Evolutionary conservation across 192 early-diverging fungal species (phyloP).

Genomic region (Linnemannia exigua): DNA sequence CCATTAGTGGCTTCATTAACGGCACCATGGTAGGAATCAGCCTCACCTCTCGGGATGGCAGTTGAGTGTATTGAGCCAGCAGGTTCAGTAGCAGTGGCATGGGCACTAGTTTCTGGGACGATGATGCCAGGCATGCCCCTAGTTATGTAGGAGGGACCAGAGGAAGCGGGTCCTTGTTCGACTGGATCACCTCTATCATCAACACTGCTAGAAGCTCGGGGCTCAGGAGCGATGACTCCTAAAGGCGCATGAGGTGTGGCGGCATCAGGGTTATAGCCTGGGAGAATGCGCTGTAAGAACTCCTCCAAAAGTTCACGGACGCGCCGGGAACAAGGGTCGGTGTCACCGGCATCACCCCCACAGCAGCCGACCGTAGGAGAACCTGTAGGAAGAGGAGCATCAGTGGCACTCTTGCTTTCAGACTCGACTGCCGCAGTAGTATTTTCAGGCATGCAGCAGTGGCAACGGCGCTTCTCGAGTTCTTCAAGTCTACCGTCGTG

Average conservation of each 20-base stretch:
- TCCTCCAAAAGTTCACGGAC: neutral
- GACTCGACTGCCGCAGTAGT: neutral
- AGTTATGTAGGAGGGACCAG: neutral
- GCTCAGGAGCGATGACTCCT: neutral
- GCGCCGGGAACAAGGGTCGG: neutral
- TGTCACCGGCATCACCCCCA: neutral
- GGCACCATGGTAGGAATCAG: constrained; percentile 8
- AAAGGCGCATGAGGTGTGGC: neutral
- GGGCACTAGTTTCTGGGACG: constrained; percentile 8
- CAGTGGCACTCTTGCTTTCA: neutral
- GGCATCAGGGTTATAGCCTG: neutral
- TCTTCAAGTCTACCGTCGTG: constrained; percentile 4
- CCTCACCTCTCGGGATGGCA: neutral
- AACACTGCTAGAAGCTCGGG: neutral
- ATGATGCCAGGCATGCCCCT: neutral
- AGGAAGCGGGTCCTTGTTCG: neutral
- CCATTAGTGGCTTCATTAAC: neutral
- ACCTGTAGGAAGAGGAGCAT: neutral
- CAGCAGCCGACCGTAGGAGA: neutral
- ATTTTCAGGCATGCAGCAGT: neutral
- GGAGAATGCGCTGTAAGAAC: neutral
- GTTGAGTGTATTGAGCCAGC: neutral
- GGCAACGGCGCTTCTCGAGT: constrained; percentile 1
- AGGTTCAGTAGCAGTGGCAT: neutral
- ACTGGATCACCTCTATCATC: neutral